Evolutionary conservation across 208 protist species (phyloP).

Genomic region (Acanthamoeba royreba): DNA sequence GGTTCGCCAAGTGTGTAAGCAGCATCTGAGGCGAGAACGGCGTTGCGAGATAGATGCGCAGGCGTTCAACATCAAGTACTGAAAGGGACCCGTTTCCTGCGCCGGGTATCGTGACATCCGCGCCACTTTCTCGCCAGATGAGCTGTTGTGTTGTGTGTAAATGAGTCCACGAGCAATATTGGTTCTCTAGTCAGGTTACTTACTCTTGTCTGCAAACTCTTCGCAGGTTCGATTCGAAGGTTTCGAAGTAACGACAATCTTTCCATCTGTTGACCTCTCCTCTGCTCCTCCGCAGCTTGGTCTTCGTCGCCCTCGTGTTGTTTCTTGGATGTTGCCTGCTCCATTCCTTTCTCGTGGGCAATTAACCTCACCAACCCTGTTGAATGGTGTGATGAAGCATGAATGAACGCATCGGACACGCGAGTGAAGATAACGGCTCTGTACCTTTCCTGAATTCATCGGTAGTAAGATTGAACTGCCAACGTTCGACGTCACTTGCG

Average conservation of each 20-base stretch:
- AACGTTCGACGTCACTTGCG: background rate
- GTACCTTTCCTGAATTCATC: background rate
- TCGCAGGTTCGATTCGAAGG: background rate
- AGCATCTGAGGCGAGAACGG: constrained; percentile 21
- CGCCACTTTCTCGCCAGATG: background rate
- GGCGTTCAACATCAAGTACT: background rate
- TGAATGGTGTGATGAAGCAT: too few relatives aligned
- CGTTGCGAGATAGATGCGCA: background rate
- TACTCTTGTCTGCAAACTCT: background rate
- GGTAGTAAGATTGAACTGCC: background rate
- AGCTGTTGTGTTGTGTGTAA: too few relatives aligned
- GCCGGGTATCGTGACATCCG: background rate
- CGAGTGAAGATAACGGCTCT: too few relatives aligned
- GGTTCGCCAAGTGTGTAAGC: background rate
- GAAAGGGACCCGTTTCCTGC: background rate
- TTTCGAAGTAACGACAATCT: background rate
- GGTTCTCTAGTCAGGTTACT: too few relatives aligned
- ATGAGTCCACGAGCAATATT: too few relatives aligned
- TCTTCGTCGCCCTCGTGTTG: background rate
- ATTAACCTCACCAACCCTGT: background rate
- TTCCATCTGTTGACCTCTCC: background rate
- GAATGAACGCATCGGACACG: too few relatives aligned
- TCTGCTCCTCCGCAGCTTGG: background rate
- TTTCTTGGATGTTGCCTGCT: too few relatives aligned
- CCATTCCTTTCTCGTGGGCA: background rate